These are phyloP conservation scores for Penicillium sp. DNA, from an alignment of 2,329 filamentous ascomycete genomes.

Conservation along the genomic window DNA sequence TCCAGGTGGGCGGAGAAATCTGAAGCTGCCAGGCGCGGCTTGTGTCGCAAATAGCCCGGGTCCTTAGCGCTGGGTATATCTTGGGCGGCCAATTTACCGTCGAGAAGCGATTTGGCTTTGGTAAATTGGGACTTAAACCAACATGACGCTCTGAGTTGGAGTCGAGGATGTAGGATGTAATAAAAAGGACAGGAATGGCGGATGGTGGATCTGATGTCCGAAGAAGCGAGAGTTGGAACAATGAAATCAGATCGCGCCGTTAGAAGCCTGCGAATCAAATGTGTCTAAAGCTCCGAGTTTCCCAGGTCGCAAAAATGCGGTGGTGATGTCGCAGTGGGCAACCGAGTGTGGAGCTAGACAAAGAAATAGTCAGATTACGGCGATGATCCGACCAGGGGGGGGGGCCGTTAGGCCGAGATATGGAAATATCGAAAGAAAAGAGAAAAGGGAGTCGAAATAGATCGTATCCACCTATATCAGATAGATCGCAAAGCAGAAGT, in stretches of 20 bases:
- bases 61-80: not conserved
- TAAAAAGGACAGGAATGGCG: not conserved
- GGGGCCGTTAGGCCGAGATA: constrained; percentile 5
- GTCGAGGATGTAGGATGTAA: not conserved
- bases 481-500: constrained; percentile 22
- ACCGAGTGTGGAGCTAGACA: constrained; percentile 20
- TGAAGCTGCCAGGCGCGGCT: not conserved
- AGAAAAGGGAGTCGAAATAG: not conserved
- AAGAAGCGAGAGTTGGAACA: not conserved
- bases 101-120: not conserved
- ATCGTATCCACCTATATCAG: constrained; percentile 17
- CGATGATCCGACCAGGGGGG: constrained; percentile 18
- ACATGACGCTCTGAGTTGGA: constrained; percentile 3
- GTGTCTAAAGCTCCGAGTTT: constrained; percentile 6
- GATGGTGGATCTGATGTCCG: not conserved
- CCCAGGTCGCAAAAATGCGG: constrained; percentile 20
- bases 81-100: not conserved
- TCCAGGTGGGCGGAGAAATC: not conserved
- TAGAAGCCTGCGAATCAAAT: constrained; percentile 5
- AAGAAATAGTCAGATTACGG: constrained; percentile 22
- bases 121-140: not conserved
- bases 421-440: constrained; percentile 7
- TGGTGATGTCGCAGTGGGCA: constrained; percentile 8
- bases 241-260: constrained; percentile 16
- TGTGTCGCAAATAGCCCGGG: not conserved